Conservation (phyloP, 2,329 filamentous ascomycete genomes). For the Ilyonectria robusta region DNA sequence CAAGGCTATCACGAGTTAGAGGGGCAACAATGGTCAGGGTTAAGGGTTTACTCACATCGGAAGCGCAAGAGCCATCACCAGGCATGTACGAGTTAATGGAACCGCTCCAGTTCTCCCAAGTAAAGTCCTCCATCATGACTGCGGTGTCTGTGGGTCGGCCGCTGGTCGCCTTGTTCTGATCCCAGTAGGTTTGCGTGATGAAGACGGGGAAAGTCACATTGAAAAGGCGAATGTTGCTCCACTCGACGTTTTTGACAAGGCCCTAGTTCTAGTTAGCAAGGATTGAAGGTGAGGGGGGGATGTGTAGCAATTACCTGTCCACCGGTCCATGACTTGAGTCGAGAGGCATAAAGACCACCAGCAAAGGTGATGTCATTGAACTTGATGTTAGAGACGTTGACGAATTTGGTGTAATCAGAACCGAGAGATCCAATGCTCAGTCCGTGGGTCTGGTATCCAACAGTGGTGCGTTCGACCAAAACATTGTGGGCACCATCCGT, state of each 20-base stretch:
- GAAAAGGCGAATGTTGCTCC: constrained; percentile 31
- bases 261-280: constrained; percentile 4
- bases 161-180: constrained; percentile 26
- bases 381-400: constrained; percentile 28
- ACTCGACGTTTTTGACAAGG: constrained; percentile 28
- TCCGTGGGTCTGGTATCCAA: constrained; percentile 28
- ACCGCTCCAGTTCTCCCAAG: constrained; percentile 27
- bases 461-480: constrained; percentile 22
- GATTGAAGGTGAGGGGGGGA: not conserved
- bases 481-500: constrained; percentile 28
- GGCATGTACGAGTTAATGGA: constrained; percentile 29
- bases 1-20: constrained; percentile 16
- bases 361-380: constrained; percentile 30
- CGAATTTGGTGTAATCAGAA: constrained; percentile 26
- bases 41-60: constrained; percentile 15
- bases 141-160: constrained; percentile 22
- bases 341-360: constrained; percentile 25
- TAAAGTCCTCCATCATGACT: constrained; percentile 25
- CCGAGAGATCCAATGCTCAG: constrained; percentile 28
- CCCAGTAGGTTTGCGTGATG: constrained; percentile 31
- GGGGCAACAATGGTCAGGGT: not conserved
- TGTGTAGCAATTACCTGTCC: constrained; percentile 16
- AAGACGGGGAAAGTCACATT: constrained; percentile 31
- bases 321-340: constrained; percentile 29
- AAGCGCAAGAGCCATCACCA: constrained; percentile 25